These are phyloP conservation scores for Cystofilobasidium macerans DNA, from an alignment of 768 basidiomycete genomes.

Conservation along the genomic window DNA sequence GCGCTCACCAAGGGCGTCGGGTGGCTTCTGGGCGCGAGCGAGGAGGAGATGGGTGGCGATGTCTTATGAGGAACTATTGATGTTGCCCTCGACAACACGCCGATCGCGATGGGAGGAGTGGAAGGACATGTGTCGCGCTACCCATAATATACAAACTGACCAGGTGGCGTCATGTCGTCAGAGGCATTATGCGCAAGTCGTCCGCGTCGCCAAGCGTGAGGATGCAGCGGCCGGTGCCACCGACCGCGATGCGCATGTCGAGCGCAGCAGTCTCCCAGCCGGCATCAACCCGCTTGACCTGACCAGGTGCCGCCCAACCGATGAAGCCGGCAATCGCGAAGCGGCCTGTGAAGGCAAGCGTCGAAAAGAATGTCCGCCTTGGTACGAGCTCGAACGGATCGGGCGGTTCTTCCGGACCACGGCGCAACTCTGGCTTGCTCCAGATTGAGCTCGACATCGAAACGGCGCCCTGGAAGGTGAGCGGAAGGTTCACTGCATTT, in stretches of 20 bases:
- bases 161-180: too few relatives aligned
- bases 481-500: not conserved
- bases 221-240: not conserved
- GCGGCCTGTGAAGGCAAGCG: not conserved
- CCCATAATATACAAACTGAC: too few relatives aligned
- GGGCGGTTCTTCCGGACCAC: not conserved
- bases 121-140: too few relatives aligned
- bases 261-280: not conserved
- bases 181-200: too few relatives aligned
- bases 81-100: too few relatives aligned
- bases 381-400: not conserved
- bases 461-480: not conserved
- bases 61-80: constrained; percentile 16
- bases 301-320: not conserved
- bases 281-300: not conserved
- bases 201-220: not conserved
- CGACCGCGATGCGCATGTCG: not conserved
- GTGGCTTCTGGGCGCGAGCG: constrained; percentile 84
- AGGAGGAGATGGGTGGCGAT: constrained; percentile 33
- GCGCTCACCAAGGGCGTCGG: constrained; percentile 84
- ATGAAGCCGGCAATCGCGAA: not conserved
- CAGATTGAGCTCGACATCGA: not conserved
- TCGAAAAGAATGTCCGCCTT: not conserved
- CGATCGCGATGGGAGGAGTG: too few relatives aligned
- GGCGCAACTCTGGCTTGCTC: not conserved